Conservation (phyloP, 192 early-diverging fungal species). For the Chytriomyces sp. region DNA sequence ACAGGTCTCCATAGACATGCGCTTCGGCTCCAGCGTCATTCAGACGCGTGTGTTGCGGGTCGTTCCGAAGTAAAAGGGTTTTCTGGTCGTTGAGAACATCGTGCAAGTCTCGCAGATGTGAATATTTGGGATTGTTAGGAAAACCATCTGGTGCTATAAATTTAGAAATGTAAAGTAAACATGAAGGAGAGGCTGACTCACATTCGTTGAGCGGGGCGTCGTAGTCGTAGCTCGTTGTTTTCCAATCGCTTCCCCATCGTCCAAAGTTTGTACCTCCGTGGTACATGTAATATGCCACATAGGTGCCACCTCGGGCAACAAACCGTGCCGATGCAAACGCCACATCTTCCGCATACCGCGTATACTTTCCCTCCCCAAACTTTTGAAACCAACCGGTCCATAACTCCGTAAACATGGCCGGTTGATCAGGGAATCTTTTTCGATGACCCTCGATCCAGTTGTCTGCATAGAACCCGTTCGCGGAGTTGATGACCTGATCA, state of each 20-base stretch:
- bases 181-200: no score
- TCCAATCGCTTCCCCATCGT: conserved; percentile 25
- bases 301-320: conserved; percentile 60
- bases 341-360: conserved; percentile 58
- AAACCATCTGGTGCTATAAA: no score
- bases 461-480: conserved; percentile 61
- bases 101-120: conserved; percentile 34
- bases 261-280: conserved; percentile 75
- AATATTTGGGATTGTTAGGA: conserved; percentile 33
- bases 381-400: conserved; percentile 67
- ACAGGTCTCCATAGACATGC: conserved; percentile 18
- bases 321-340: conserved; percentile 59
- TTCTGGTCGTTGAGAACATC: conserved; percentile 18
- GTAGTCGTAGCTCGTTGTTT: conserved; percentile 56
- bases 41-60: conserved; percentile 11
- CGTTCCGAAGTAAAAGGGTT: conserved; percentile 21
- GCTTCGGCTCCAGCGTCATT: conserved; percentile 10
- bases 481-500: conserved; percentile 47
- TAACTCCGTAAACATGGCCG: conserved; percentile 59
- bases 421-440: conserved; percentile 40
- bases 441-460: conserved; percentile 39
- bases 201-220: conserved; percentile 53
- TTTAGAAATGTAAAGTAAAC: no score
- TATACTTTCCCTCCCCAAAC: conserved; percentile 49
- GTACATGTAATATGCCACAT: conserved; percentile 58